Conservation (phyloP, 164 flowering plant species). For the Cinnamomum micranthum region DNA sequence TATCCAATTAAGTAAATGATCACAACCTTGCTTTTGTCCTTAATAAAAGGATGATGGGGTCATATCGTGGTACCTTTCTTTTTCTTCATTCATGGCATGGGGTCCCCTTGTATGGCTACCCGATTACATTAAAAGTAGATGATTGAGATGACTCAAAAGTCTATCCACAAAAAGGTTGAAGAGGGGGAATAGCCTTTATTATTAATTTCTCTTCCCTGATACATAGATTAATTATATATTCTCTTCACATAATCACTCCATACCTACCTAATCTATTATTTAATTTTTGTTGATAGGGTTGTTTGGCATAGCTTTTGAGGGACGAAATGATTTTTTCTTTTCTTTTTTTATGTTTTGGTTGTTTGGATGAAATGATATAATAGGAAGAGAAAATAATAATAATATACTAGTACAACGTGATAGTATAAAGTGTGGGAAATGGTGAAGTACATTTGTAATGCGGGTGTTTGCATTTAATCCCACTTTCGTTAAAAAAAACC, state of each 20-base stretch:
- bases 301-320: background rate
- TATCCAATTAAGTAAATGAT: background rate
- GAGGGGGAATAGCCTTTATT: background rate
- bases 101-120: background rate
- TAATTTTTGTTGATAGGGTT: background rate
- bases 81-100: background rate
- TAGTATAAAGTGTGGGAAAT: too few species aligned
- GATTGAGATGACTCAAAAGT: background rate
- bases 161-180: background rate
- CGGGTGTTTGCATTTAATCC: too few species aligned
- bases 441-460: too few species aligned
- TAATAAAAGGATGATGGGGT: background rate
- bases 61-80: background rate
- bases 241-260: background rate
- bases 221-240: background rate
- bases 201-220: background rate
- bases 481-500: too few species aligned
- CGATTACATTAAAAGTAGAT: background rate
- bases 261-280: background rate
- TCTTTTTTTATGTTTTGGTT: too few species aligned
- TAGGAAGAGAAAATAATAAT: too few species aligned
- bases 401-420: too few species aligned
- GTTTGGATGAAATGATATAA: too few species aligned
- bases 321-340: background rate
- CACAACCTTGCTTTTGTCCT: conserved; percentile 3